Percentiles rank a stretch among this genome's conserved stretches.
Conservation (phyloP, 2,329 filamentous ascomycete species). For the Alternaria sp. region DNA sequence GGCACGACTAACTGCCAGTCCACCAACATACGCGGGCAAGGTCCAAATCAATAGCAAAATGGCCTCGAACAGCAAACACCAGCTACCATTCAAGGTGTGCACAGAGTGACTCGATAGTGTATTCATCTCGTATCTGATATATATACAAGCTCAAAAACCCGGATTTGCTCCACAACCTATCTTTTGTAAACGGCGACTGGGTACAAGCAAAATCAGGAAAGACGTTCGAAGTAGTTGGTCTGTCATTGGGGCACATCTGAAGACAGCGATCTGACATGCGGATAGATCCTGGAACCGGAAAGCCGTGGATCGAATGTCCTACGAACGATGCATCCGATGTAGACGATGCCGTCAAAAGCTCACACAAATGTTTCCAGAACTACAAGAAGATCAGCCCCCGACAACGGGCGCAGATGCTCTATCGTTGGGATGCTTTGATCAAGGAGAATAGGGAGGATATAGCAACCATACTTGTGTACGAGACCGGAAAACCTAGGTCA, state of each 20-base stretch:
- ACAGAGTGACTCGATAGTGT: background rate
- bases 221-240: constrained; percentile 65
- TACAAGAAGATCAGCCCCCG: constrained; percentile 69
- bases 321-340: constrained; percentile 66
- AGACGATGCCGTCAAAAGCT: constrained; percentile 65
- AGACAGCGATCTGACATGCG: constrained; percentile 19
- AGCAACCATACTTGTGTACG: constrained; percentile 68
- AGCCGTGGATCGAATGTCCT: constrained; percentile 59
- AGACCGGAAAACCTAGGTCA: constrained; percentile 63
- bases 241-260: constrained; percentile 12
- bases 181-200: constrained; percentile 65
- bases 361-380: constrained; percentile 67
- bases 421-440: constrained; percentile 72
- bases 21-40: background rate
- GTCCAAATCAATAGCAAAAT: constrained; percentile 21
- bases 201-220: constrained; percentile 65
- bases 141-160: constrained; percentile 61
- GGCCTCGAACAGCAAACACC: constrained; percentile 40
- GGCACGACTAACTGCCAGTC: background rate
- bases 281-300: constrained; percentile 61
- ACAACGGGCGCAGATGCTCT: constrained; percentile 67
- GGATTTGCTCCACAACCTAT: constrained; percentile 63
- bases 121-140: constrained; percentile 12
- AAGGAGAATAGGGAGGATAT: constrained; percentile 69
- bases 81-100: constrained; percentile 57